Evolutionary conservation across 352 stramenopile species (phyloP).

Genomic region (Pythium phragmiticola): DNA sequence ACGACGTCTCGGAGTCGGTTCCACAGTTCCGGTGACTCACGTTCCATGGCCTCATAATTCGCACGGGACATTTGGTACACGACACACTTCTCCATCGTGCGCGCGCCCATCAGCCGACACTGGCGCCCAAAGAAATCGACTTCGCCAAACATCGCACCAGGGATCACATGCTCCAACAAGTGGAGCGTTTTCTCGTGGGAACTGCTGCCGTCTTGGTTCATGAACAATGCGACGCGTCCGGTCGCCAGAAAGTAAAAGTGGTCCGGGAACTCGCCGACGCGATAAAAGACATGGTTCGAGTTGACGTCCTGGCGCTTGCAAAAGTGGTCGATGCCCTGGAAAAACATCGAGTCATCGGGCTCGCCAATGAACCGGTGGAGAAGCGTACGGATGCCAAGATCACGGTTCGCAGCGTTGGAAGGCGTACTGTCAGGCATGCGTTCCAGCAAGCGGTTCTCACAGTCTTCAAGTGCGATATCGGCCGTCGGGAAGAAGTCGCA

Average conservation of each 20-base stretch:
- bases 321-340: constrained; percentile 64
- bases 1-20: constrained; percentile 79
- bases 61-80: constrained; percentile 72
- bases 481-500: constrained; percentile 64
- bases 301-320: constrained; percentile 56
- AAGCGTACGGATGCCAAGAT: constrained; percentile 64
- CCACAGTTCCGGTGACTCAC: constrained; percentile 52
- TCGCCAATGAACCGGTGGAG: constrained; percentile 81
- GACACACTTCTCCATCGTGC: constrained; percentile 45
- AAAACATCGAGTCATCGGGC: constrained; percentile 63
- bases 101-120: constrained; percentile 60
- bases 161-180: constrained; percentile 67
- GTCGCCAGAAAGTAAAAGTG: constrained; percentile 79
- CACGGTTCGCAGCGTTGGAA: constrained; percentile 20
- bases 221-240: constrained; percentile 68
- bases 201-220: constrained; percentile 71
- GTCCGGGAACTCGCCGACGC: constrained; percentile 52
- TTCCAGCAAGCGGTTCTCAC: constrained; percentile 65
- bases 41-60: constrained; percentile 65
- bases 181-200: constrained; percentile 45
- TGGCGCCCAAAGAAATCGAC: constrained; percentile 84
- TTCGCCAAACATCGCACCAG: constrained; percentile 83
- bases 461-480: constrained; percentile 74
- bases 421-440: constrained; percentile 21
- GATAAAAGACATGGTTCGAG: constrained; percentile 70